Percentiles rank a stretch among this genome's conserved stretches.
Conservation (phyloP, 352 stramenopile genomes). For the Pythium periplocum region DNA sequence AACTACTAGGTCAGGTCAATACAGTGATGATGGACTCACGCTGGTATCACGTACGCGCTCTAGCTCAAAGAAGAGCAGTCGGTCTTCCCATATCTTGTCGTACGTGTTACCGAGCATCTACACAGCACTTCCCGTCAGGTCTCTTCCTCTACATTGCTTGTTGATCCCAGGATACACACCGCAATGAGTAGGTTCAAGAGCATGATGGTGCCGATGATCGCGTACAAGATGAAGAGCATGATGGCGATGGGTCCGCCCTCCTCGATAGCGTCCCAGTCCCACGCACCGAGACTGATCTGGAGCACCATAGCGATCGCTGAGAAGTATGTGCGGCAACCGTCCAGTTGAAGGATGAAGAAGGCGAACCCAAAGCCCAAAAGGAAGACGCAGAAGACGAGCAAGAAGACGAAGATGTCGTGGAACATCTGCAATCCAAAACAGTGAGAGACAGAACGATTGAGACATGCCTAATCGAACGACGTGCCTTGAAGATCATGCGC, state of each 20-base stretch:
- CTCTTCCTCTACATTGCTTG: not conserved
- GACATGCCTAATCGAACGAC: not conserved
- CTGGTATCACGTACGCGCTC: slow-evolving; percentile 36
- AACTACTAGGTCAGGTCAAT: no score
- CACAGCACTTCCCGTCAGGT: not conserved
- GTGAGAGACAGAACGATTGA: not conserved
- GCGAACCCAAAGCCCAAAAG: slow-evolving; percentile 68
- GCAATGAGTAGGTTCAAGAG: slow-evolving; percentile 75
- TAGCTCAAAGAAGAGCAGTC: slow-evolving; percentile 74
- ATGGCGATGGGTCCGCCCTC: slow-evolving; percentile 66
- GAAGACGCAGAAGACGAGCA: slow-evolving; percentile 73
- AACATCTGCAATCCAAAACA: slow-evolving; percentile 53
- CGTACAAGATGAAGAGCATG: slow-evolving; percentile 65
- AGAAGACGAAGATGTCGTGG: slow-evolving; percentile 65
- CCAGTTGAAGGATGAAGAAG: slow-evolving; percentile 82
- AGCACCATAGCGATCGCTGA: slow-evolving; percentile 49
- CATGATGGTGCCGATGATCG: slow-evolving; percentile 80
- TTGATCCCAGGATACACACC: slow-evolving; percentile 22
- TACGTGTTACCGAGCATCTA: slow-evolving; percentile 85
- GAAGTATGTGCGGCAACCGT: slow-evolving; percentile 65
- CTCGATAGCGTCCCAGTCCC: slow-evolving; percentile 70
- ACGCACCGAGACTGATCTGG: slow-evolving; percentile 68
- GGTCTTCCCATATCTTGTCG: slow-evolving; percentile 83
- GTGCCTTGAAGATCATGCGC: slow-evolving; percentile 82
- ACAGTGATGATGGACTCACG: no score